Evolutionary conservation across 805 yeast species (phyloP), one percentile per base, ranked within the genome.

Genomic region (Tanozyma kutaoensis): DNA sequence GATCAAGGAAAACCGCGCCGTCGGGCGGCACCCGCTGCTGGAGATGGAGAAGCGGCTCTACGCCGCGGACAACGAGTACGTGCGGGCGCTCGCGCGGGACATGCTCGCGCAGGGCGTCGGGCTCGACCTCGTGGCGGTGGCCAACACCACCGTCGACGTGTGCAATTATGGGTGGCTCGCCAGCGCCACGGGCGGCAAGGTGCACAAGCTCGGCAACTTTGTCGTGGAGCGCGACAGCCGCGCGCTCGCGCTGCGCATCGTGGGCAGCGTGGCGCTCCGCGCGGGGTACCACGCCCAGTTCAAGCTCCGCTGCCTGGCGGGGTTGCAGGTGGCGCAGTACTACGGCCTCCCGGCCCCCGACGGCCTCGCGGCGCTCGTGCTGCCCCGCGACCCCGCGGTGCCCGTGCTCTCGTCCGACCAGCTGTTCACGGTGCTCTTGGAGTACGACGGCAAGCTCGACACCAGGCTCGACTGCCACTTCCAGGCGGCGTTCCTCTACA

Each of bases 401-500:
- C 84, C 93, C 1, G 55, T 69, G 5, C 50, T 84, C 16, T 63
- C 63, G 23, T 61, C 66, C 12, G 73, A 80, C 36, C 76, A 78
- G 24, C 63, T 76, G 4, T 48, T 82, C 25, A 76, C 81, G 8
- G 76, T 81, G 2, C 62, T 82, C 28, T 71, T 88, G 40, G 65
- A 64, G 25, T 78, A 81, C 43, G 95, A 85, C 43, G 84, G 84
- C 3, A 72, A 71, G 33, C 57, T 84, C 19, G 69, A 74, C 31
- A 60, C 78, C 2, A 71, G 71, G 33, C 62, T 66, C 21, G 95
- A 85, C 48, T 79, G 82, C 14, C 91, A 84, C 48, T 82, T 88
- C 58, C 98, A 91, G 52, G 78, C 81, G 2, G 96, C 97, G 0
- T 39, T 91, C 15, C 56, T 91, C 29, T 88, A 85, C 47, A 86